Evolutionary conservation across 75 land plant species (phyloP), one percentile per base, ranked within the genome.

Genomic region (Pinus taeda): DNA sequence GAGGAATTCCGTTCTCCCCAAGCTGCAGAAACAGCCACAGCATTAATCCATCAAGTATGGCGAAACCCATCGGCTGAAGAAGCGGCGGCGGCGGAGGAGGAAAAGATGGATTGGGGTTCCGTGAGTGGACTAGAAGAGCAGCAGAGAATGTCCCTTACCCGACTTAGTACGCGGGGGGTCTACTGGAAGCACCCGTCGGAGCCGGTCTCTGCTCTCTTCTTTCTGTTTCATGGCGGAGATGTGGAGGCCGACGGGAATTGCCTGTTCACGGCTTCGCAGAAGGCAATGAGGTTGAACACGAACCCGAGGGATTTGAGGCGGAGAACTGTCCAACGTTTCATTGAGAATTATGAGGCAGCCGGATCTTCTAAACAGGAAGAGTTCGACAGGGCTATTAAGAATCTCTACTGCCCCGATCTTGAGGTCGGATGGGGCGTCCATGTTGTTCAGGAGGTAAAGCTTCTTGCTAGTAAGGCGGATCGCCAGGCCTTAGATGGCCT

Each of bases 161-260:
- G 74, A 24, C 87, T 82, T 13, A 76, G 85, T 15, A 29, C 74
- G n/a, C 65, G 71, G 22, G 86, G 86, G 4, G 86, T 85, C 18
- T 77, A 74, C 30, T 85, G 84, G 84, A 81, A 83, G 57, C 80
- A 85, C 26, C 86, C 86, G 6, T 39, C 75, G 37, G 56, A 76
- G 69, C 15, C 77, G 18, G n/a, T 60, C 9, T 42, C 80, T 24
- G 20, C 33, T 3, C 72, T 82, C 4, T 61, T 81, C 24, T 73
- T 79, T 14, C 80, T 85, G n/a, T 83, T 81, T 59, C 82, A 85
- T 57, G 86, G 86, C 3, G 86, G 86, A 8, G 84, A 85, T 39
- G 86, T 85, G 24, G 85, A 85, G 21, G 85, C 86, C 12, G 86
- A 85, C 29, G 86, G 86, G 7, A 85, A 85, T 75, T 85, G 86